Evolutionary conservation across 176 grass and related monocot species (phyloP), one percentile per base, ranked within the genome.

Genomic region (Aegilops speltoides): DNA sequence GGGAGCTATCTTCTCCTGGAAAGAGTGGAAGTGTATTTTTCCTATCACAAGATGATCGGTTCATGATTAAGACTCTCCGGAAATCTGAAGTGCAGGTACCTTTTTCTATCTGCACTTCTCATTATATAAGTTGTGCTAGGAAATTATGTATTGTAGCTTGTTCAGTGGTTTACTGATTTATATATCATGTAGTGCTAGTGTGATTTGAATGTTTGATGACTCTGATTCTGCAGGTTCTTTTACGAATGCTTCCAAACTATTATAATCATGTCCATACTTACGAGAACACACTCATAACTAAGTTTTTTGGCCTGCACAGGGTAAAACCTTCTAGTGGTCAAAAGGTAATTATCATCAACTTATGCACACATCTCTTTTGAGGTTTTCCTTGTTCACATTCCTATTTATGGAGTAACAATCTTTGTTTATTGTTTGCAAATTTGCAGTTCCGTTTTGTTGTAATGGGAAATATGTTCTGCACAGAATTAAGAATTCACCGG

Each of bases 391-490:
- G 4, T 33, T 68, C 68, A 8, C 1, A 15, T 41, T 68, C 17
- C 16, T 33, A 31, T 74, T 12, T 68, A 62, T 26, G 22, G 14
- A 70, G 82, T 91, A 66, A 76, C 29, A 15, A 68, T 80, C 80
- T 74, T 83, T 38, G 15, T 81, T 50, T 87, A 67, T 73, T 60
- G 23, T 79, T 12, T 88, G 61, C 9, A 26, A 82, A 68, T 94
- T 93, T 87, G 84, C 96, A 98, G 96, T 96, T 98, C 60, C 86
- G 94, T 57, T 99, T 99, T 85, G 97, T 99, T 84, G 97, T 99
- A 50, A 99, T 99, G 97, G 97, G 97, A 71, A 99, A 96, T 86
- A 99, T 99, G 97, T 99, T 99, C 89, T 99, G 97, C 87, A 99
- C 97, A 4, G 97, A 99, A 89, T 77, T 99, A 64, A 93, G 97